Evolutionary conservation across 148 eudicot species (phyloP), one percentile per base, ranked within the genome.

Genomic region (Vaccinium macrocarpon): DNA sequence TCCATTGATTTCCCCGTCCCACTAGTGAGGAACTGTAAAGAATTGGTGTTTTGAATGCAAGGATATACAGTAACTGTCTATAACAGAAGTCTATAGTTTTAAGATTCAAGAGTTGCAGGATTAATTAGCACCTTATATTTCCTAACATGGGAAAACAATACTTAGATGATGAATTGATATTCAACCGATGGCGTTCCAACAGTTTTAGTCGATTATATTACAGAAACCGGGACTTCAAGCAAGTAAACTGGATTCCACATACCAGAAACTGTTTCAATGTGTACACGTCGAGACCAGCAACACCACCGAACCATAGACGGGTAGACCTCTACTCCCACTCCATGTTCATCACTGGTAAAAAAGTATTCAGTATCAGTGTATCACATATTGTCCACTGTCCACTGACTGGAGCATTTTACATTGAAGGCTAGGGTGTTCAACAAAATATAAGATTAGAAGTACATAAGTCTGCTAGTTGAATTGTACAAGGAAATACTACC

Each of bases 281-380:
- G 50, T 1, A 64, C 5, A n/a, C 5, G 56, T n/a, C 49, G 51
- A 32, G 83, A 32, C 56, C 35, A 27, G 12, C 11, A 21, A n/a
- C 16, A 53, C 66, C 64, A 32, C 9, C n/a, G 4, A 73, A 23
- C 78, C 79, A 11, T 73, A 10, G 38, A 38, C 68, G 46, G 46
- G 4, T 35, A 35, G 38, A 35, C 38, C 38, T 71, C 27, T 32
- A 64, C 68, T 73, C 52, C 68, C 19, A 68, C 50, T 32, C 78
- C 84, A 72, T 52, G 64, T 53, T 73, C 66, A 53, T 82, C 79
- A 55, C 84, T 73, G 59, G 29, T 61, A 32, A 21, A 71, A 2
- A 8, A 64, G 49, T 12, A 81, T 42, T 62, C 13, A 35, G 19
- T 57, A 29, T 81, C 21, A 46, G 35, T 42, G 18, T 2, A 80